Evolutionary conservation across 2,329 filamentous ascomycete genomes (phyloP).

Genomic region (Hymenoscyphus salicellus): DNA sequence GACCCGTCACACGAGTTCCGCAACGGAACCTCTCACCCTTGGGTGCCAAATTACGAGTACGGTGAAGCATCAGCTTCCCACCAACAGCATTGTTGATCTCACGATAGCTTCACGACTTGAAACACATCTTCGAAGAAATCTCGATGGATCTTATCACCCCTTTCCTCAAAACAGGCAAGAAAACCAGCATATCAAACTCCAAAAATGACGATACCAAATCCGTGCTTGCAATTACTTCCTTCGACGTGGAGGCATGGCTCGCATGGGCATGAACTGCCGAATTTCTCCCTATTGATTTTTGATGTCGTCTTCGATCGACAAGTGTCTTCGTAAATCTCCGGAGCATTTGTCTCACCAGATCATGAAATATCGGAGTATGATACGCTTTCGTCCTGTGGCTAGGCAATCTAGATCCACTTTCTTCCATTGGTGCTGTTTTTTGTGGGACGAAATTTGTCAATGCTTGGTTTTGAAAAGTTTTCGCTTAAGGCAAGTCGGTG

Average conservation of each 20-base stretch:
- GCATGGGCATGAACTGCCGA: neutral
- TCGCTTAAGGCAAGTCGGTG: neutral
- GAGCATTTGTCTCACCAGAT: neutral
- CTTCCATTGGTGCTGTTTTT: neutral
- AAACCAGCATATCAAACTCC: neutral
- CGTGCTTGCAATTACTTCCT: neutral
- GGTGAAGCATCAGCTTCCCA: neutral
- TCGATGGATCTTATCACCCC: neutral
- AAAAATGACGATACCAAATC: neutral
- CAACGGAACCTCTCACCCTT: neutral
- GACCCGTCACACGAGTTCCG: neutral
- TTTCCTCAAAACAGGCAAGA: neutral
- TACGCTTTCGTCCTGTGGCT: neutral
- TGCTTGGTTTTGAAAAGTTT: neutral
- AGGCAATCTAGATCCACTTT: neutral
- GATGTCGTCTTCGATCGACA: neutral
- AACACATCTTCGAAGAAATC: neutral
- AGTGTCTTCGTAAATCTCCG: neutral
- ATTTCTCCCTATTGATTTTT: neutral
- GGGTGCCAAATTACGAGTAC: neutral
- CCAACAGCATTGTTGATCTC: neutral
- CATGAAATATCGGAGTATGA: neutral
- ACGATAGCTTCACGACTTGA: neutral
- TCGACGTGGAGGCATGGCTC: neutral
- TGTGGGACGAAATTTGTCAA: neutral